phyloP scores from a whole-genome alignment of 768 basidiomycete species.

The Calocybe cyanea region DNA sequence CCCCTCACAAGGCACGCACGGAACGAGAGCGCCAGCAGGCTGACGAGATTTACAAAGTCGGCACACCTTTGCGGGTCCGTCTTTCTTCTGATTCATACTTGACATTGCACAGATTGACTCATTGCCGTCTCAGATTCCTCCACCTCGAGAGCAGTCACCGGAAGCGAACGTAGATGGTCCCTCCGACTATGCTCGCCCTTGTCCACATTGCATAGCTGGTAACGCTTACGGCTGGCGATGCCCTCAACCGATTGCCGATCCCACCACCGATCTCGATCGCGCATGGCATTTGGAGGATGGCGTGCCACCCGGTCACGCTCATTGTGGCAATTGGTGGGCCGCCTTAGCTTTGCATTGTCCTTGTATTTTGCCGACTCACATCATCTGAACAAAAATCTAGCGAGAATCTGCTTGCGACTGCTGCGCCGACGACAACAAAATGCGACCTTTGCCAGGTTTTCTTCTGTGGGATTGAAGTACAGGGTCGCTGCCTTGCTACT shows the following conservation, averaged over 20 bases:
- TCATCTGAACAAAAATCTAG: conserved; percentile 33
- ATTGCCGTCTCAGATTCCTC: conserved; percentile 54
- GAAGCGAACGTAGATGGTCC: conserved; percentile 67
- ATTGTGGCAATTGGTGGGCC: conserved; percentile 82
- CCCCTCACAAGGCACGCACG: conserved; percentile 64
- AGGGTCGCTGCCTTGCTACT: conserved; percentile 64
- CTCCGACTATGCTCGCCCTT: conserved; percentile 68
- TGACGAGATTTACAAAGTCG: conserved; percentile 71
- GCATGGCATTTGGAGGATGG: conserved; percentile 81
- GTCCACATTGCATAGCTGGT: conserved; percentile 68
- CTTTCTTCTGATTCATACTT: conserved; percentile 5
- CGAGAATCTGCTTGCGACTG: conserved; percentile 70
- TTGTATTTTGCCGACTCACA: too few relatives aligned
- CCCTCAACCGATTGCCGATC: conserved; percentile 77
- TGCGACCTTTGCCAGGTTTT: conserved; percentile 82
- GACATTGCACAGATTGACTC: conserved; percentile 9
- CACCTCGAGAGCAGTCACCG: conserved; percentile 72
- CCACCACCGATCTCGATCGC: conserved; percentile 58
- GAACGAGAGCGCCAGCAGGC: conserved; percentile 75
- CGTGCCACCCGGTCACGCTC: conserved; percentile 71
- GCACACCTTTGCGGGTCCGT: conserved; percentile 57
- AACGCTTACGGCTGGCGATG: conserved; percentile 80
- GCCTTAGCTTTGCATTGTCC: too few relatives aligned
- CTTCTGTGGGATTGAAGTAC: conserved; percentile 80
- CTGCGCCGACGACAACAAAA: conserved; percentile 73